These are phyloP conservation scores for Clonostachys solani DNA, from an alignment of 2,329 filamentous ascomycete genomes.

Conservation along the genomic window DNA sequence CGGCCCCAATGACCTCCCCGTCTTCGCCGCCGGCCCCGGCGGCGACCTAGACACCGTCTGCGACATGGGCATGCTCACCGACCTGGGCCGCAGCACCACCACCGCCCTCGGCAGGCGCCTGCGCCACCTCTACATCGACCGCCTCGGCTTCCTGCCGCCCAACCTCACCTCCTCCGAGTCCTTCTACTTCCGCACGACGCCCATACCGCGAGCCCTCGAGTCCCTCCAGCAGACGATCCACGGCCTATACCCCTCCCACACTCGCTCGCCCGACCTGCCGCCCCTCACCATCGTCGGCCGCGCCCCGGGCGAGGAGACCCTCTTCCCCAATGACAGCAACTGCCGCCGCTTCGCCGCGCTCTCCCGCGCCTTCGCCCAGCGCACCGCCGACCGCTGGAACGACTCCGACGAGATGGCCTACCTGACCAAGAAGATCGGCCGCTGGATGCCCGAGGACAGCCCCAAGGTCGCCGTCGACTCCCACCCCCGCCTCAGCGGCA, in stretches of 20 bases:
- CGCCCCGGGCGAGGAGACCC: constrained; percentile 65
- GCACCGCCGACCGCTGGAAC: constrained; percentile 72
- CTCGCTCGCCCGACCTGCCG: constrained; percentile 42
- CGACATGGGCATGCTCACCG: constrained; percentile 72
- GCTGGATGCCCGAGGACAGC: constrained; percentile 75
- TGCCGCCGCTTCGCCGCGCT: constrained; percentile 71
- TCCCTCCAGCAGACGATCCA: constrained; percentile 72
- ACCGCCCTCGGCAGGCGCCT: constrained; percentile 64
- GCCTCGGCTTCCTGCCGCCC: constrained; percentile 65
- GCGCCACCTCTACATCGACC: constrained; percentile 69
- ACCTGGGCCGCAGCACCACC: constrained; percentile 69
- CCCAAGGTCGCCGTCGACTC: constrained; percentile 76
- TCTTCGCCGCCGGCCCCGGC: constrained; percentile 61
- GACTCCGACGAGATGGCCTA: constrained; percentile 77
- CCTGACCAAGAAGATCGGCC: constrained; percentile 70
- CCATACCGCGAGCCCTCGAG: constrained; percentile 71
- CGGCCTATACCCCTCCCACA: constrained; percentile 64
- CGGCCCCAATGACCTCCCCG: constrained; percentile 62
- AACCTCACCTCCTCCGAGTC: constrained; percentile 44
- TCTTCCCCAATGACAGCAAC: constrained; percentile 73
- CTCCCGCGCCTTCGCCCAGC: constrained; percentile 65
- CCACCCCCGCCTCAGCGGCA: constrained; percentile 77
- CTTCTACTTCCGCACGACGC: constrained; percentile 71
- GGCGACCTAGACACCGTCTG: constrained; percentile 79
- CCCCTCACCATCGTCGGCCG: constrained; percentile 64